Percentiles rank a stretch among this genome's conserved stretches.
These are phyloP conservation scores for Rhynchosporium graminicola DNA, from an alignment of 2,329 filamentous ascomycete species.

Conservation along the genomic window DNA sequence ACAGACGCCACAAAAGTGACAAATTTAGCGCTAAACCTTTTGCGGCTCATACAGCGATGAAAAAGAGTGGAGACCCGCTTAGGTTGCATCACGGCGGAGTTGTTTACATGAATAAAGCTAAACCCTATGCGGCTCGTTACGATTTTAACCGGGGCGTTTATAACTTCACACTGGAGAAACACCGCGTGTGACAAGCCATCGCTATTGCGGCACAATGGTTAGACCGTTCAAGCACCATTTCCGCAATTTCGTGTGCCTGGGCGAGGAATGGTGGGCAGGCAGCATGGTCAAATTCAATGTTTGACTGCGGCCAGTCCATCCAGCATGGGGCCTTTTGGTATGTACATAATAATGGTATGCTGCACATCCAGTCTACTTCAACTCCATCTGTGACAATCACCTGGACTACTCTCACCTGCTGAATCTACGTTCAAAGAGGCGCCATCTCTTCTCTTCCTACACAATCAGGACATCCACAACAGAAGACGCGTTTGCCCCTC, in stretches of 20 bases:
- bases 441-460: not conserved
- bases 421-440: no score
- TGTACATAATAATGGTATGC: not conserved
- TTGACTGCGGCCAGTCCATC: not conserved
- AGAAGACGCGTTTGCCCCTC: not conserved
- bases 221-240: not conserved
- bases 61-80: not conserved
- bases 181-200: no score
- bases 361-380: not conserved
- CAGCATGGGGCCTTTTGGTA: not conserved
- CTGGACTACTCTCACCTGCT: not conserved
- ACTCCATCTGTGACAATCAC: not conserved
- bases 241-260: not conserved
- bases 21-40: conserved; percentile 28
- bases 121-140: conserved; percentile 6
- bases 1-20: not conserved
- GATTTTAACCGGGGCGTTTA: no score
- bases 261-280: not conserved
- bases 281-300: not conserved
- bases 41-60: conserved; percentile 37
- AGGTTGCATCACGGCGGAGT: not conserved
- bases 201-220: no score
- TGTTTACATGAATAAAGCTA: not conserved
- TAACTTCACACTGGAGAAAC: no score
- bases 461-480: not conserved